Conservation (phyloP, 1,284 basidiomycete species). For the Tetrapyrgos nigripes region DNA sequence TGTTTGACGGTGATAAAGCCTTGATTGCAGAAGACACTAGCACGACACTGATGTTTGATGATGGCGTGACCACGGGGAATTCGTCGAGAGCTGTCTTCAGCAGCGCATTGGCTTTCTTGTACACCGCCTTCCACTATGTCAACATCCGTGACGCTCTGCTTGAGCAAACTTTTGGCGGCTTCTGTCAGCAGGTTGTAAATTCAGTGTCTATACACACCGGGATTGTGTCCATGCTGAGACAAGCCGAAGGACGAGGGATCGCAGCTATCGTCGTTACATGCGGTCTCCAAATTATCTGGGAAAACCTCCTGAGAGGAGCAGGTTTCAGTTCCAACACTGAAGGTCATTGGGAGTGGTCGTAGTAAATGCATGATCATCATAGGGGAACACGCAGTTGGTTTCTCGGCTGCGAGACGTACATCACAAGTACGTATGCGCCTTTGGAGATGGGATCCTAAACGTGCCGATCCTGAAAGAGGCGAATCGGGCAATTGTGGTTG, state of each 20-base stretch:
- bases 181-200: conserved; percentile 24
- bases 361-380: conserved; percentile 25
- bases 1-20: conserved; percentile 30
- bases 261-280: conserved; percentile 25
- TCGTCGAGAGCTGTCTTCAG: conserved; percentile 28
- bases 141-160: conserved; percentile 24
- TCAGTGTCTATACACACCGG: conserved; percentile 24
- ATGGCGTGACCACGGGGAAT: conserved; percentile 12
- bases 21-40: conserved; percentile 28
- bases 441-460: conserved; percentile 31
- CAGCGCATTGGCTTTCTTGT: conserved; percentile 28
- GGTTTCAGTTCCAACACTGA: conserved; percentile 24
- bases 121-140: conserved; percentile 28
- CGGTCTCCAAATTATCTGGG: conserved; percentile 27
- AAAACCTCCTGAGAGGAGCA: conserved; percentile 23
- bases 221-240: conserved; percentile 23
- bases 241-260: conserved; percentile 21
- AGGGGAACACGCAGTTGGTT: conserved; percentile 24
- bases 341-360: conserved; percentile 29
- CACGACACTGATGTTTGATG: conserved; percentile 14
- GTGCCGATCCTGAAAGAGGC: conserved; percentile 30
- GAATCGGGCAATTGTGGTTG: conserved; percentile 28
- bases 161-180: conserved; percentile 17
- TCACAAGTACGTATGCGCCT: conserved; percentile 25
- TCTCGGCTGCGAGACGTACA: conserved; percentile 24